Evolutionary conservation across 2,329 filamentous ascomycete species (phyloP), one percentile per base, ranked within the genome.

Genomic region (Tolypocladium inflatum): DNA sequence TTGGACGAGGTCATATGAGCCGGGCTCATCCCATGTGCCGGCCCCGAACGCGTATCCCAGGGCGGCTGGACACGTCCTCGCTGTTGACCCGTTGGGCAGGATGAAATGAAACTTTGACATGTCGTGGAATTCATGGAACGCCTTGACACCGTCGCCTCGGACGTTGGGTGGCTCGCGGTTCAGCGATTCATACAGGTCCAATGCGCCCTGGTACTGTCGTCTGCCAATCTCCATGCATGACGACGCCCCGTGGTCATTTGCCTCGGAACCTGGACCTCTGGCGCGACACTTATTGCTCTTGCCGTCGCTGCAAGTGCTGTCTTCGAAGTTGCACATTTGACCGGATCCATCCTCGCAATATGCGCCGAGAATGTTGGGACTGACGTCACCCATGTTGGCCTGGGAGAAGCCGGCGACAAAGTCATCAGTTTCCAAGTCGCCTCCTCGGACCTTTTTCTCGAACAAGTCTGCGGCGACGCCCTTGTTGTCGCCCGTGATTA

Each of bases 321-420:
- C 92, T 64, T 91, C 82, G 64, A 89, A 85, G 62, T 80, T 85
- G 71, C 90, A 94, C 73, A 81, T 76, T 63, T 84, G 71, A 23
- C 86, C 88, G 8, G 88, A 85, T 4, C 89, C 90, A 68, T 94
- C 91, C 70, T 97, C 91, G 65, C 93, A 97, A 77, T 85, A 95
- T 2, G 92, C 90, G 2, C 92, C 92, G 8, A 90, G 79, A 0
- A 92, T 83, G 65, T 96, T 97, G 2, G 93, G 93, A 2, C 87
- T 89, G 0, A 91, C 96, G 67, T 97, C 93, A 38, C 91, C 92
- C 35, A 96, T 91, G 63, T 88, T 96, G 17, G 92, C 85, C 71
- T 97, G 93, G 1, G 90, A 94, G 71, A 97, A 97, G 7, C 91
- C 92, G 2, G 91, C 91, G 23, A 97, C 89, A 65, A 95, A 96